Percentiles rank a stretch among this genome's conserved stretches.
phyloP scores from a whole-genome alignment of 331 rosid species.

The Saraca asoca region DNA sequence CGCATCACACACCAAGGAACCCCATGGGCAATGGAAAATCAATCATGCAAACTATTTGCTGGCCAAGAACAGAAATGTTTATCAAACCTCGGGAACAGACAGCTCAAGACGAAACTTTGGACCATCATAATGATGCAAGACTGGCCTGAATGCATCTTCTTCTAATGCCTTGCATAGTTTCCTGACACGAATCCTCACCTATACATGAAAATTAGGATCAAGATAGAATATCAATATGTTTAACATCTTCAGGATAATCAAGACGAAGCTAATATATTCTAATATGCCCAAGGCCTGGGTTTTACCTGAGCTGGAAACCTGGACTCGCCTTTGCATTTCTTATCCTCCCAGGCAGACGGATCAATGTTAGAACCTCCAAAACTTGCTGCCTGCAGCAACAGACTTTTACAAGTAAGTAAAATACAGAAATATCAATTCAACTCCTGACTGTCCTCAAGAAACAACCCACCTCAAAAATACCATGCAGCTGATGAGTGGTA shows the following conservation, averaged over 20 bases:
- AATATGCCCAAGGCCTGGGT: conserved; percentile 16
- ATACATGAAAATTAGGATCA: conserved; percentile 13
- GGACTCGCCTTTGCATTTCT: conserved; percentile 98
- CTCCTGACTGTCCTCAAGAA: background rate
- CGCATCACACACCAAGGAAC: background rate
- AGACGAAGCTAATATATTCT: background rate
- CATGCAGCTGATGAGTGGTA: conserved; percentile 96
- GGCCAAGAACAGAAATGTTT: conserved; percentile 4
- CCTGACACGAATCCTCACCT: conserved; percentile 88
- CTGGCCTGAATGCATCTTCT: conserved; percentile 99
- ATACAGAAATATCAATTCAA: conserved; percentile 1
- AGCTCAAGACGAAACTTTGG: conserved; percentile 99
- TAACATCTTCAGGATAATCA: conserved; percentile 6
- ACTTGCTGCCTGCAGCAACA: conserved; percentile 74
- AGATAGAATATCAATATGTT: background rate
- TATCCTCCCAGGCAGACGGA: conserved; percentile 99
- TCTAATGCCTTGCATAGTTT: conserved; percentile 89
- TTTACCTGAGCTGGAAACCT: conserved; percentile 99
- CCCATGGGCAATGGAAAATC: background rate
- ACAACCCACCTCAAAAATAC: conserved; percentile 83
- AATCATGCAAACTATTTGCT: background rate
- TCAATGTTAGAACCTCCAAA: conserved; percentile 99
- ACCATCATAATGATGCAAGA: conserved; percentile 96
- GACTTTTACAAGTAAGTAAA: conserved; percentile 5
- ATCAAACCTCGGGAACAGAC: conserved; percentile 89